Evolutionary conservation across 306 rosid genomes (phyloP).

Genomic region (Alnus rubra): DNA sequence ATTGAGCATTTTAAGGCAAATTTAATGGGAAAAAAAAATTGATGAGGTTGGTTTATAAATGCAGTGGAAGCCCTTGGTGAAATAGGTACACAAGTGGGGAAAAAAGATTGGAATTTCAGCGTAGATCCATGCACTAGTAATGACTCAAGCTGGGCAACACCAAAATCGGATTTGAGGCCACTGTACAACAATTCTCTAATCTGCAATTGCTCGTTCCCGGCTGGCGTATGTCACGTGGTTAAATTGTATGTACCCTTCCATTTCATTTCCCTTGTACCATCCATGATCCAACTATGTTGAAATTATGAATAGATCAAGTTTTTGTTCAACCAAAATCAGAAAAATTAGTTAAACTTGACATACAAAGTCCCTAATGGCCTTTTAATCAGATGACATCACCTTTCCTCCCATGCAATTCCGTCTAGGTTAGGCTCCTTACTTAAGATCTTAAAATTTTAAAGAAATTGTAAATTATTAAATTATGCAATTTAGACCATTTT

Average conservation of each 20-base stretch:
- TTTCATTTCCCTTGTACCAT: background rate
- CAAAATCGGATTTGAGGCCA: background rate
- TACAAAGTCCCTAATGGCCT: too few relatives aligned
- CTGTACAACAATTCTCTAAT: slow-evolving; percentile 22
- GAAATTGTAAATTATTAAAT: too few relatives aligned
- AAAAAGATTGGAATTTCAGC: slow-evolving; percentile 23
- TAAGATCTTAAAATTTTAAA: too few relatives aligned
- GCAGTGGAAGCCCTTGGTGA: slow-evolving; percentile 24
- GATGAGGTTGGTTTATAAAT: background rate
- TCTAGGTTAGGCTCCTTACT: too few relatives aligned
- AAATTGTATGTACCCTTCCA: slow-evolving; percentile 1
- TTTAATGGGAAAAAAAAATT: background rate
- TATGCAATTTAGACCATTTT: too few relatives aligned
- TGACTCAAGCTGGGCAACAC: slow-evolving; percentile 18
- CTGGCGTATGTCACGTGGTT: slow-evolving; percentile 17
- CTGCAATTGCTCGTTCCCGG: slow-evolving; percentile 16
- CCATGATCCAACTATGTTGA: too few relatives aligned
- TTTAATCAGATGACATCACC: too few relatives aligned
- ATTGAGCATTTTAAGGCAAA: background rate
- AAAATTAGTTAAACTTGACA: too few relatives aligned
- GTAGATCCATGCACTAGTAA: slow-evolving; percentile 24
- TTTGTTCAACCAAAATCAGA: background rate
- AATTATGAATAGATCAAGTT: background rate
- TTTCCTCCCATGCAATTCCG: too few relatives aligned
- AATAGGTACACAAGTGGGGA: slow-evolving; percentile 12